These are phyloP conservation scores for Cynara cardunculus DNA, from an alignment of 129 eudicot species.

Conservation along the genomic window DNA sequence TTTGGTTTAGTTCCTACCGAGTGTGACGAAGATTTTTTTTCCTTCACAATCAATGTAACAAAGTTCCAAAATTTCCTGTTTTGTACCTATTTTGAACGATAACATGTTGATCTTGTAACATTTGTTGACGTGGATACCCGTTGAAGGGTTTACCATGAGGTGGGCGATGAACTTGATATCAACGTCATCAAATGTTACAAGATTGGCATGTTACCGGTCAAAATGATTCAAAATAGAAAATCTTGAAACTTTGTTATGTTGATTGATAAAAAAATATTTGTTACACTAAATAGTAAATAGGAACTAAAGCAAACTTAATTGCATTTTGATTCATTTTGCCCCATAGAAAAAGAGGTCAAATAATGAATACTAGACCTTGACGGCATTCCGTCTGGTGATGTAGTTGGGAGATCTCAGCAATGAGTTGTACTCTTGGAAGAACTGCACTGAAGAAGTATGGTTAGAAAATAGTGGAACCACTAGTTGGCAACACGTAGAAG, in stretches of 20 bases:
- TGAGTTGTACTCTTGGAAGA: constrained; percentile 48
- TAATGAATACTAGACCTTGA: constrained; percentile 47
- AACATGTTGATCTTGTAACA: not conserved
- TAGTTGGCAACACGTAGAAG: not conserved
- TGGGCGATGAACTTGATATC: not conserved
- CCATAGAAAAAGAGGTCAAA: not conserved
- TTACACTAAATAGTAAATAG: not conserved
- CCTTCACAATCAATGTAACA: not conserved
- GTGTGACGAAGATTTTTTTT: not conserved
- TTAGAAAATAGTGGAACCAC: not conserved
- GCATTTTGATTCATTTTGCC: not conserved
- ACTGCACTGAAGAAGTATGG: constrained; percentile 34
- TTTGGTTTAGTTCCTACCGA: not conserved
- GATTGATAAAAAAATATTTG: not conserved
- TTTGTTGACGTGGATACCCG: not conserved
- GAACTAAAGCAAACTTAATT: not conserved
- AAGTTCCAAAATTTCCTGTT: not conserved
- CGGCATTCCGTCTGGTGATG: constrained; percentile 72
- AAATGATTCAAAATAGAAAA: not conserved
- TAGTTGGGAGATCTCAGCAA: constrained; percentile 70
- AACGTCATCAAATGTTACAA: not conserved
- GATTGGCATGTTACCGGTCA: not conserved
- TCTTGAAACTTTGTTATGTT: not conserved
- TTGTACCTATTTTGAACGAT: not conserved
- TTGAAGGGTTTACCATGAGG: not conserved